phyloP scores from a whole-genome alignment of 306 rosid genomes.

The Casuarina glauca region DNA sequence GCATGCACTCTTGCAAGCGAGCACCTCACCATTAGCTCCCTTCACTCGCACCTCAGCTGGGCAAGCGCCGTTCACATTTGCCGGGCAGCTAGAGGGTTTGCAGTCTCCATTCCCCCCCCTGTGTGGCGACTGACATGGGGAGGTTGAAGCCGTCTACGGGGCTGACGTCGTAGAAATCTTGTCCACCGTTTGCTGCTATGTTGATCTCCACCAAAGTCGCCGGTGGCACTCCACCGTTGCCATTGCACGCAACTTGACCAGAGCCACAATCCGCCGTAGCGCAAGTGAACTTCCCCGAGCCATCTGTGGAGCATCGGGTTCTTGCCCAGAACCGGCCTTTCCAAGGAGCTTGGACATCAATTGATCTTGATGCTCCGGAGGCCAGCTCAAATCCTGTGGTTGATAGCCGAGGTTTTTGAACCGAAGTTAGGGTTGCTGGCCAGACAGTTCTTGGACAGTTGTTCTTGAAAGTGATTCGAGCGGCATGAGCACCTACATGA shows the following conservation, averaged over 20 bases:
- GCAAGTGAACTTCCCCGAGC: too few species aligned
- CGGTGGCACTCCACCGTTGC: too few species aligned
- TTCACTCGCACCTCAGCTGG: background rate
- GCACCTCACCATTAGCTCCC: conserved; percentile 21
- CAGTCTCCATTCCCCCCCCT: too few species aligned
- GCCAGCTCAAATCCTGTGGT: conserved; percentile 37
- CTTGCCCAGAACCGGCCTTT: conserved; percentile 43
- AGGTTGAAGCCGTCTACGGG: background rate
- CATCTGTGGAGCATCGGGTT: conserved; percentile 34
- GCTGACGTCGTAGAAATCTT: conserved; percentile 42
- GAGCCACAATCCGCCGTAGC: too few species aligned
- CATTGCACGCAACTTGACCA: too few species aligned
- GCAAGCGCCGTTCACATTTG: too few species aligned
- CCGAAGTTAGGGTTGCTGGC: conserved; percentile 40
- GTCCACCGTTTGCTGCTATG: conserved; percentile 24
- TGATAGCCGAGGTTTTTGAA: conserved; percentile 26
- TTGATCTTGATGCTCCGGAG: background rate
- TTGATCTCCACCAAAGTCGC: too few species aligned
- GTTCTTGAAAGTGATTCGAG: conserved; percentile 29
- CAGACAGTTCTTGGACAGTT: conserved; percentile 36
- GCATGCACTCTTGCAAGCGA: conserved; percentile 53
- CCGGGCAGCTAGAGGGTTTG: too few species aligned
- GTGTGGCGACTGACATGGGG: too few species aligned
- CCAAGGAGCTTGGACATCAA: conserved; percentile 32
- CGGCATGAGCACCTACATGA: conserved; percentile 13